Conservation (phyloP, 2,329 filamentous ascomycete species). For the Aspergillus persii region DNA sequence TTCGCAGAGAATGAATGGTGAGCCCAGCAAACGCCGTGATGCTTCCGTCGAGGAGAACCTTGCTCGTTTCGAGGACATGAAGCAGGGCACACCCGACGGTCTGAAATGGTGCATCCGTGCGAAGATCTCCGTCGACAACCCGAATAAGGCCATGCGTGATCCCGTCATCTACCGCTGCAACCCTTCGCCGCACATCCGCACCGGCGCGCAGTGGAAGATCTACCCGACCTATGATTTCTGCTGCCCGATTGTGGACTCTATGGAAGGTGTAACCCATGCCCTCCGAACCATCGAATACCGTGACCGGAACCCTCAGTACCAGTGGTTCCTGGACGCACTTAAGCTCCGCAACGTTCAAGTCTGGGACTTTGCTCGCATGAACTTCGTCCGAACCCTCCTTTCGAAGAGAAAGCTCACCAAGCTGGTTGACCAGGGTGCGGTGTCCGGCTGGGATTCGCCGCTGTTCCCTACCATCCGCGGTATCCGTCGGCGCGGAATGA, state of each 20-base stretch:
- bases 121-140: conserved; percentile 86
- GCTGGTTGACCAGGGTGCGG: conserved; percentile 47
- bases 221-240: conserved; percentile 68
- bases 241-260: conserved; percentile 61
- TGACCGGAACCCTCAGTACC: conserved; percentile 52
- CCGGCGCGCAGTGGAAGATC: conserved; percentile 63
- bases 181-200: conserved; percentile 60
- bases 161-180: conserved; percentile 98
- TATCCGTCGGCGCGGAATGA: conserved; percentile 51
- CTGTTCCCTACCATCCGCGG: conserved; percentile 52
- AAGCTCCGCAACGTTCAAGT: conserved; percentile 47
- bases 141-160: conserved; percentile 93
- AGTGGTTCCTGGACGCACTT: conserved; percentile 51
- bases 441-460: conserved; percentile 54
- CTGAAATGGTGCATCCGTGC: conserved; percentile 87
- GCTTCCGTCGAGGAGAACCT: conserved; percentile 78
- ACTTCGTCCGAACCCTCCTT: conserved; percentile 51
- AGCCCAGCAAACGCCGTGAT: conserved; percentile 77
- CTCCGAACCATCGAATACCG: conserved; percentile 62
- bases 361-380: conserved; percentile 54
- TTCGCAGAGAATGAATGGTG: conserved; percentile 77
- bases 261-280: conserved; percentile 64
- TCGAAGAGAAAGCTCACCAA: conserved; percentile 54
- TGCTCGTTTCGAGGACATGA: conserved; percentile 90
- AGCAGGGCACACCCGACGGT: conserved; percentile 75